Evolutionary conservation across 306 rosid species (phyloP).

Genomic region (Aeschynomene evenia): DNA sequence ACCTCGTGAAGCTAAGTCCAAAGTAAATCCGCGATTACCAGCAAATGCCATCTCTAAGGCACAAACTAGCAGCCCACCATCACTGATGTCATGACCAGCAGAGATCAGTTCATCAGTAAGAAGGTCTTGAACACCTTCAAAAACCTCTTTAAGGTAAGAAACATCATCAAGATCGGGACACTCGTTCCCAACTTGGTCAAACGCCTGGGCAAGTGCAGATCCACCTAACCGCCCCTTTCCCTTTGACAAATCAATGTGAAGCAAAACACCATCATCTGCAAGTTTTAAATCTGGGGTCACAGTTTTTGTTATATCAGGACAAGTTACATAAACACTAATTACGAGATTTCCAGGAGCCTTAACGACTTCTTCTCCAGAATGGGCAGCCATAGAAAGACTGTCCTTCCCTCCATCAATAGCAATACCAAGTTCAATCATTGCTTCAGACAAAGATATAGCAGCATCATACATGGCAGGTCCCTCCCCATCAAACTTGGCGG

Average conservation of each 20-base stretch:
- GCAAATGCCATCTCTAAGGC: too few relatives aligned
- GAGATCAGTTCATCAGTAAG: too few relatives aligned
- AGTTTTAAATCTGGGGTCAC: slow-evolving; percentile 88
- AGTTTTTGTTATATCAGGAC: slow-evolving; percentile 89
- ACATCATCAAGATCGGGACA: too few relatives aligned
- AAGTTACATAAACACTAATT: slow-evolving; percentile 84
- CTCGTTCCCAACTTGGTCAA: slow-evolving; percentile 79
- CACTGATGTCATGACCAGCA: too few relatives aligned
- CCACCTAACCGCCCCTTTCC: slow-evolving; percentile 87
- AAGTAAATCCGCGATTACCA: not conserved
- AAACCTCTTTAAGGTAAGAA: too few relatives aligned
- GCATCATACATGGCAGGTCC: slow-evolving; percentile 94
- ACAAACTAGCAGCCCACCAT: too few relatives aligned
- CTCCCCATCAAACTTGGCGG: slow-evolving; percentile 94
- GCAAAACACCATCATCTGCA: slow-evolving; percentile 70
- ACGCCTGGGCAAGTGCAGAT: slow-evolving; percentile 85
- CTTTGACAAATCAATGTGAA: slow-evolving; percentile 74
- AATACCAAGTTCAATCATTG: slow-evolving; percentile 87
- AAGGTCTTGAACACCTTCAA: not conserved
- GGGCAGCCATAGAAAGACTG: slow-evolving; percentile 95
- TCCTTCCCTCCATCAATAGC: slow-evolving; percentile 97
- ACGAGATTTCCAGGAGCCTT: slow-evolving; percentile 97
- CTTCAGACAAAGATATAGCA: slow-evolving; percentile 68
- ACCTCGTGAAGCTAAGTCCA: slow-evolving; percentile 22
- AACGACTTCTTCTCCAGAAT: slow-evolving; percentile 70